A percentile compares a stretch with the other conserved stretches of the same genome.
phyloP scores from a whole-genome alignment of 345 rosid genomes.

The Populus ilicifolia region DNA sequence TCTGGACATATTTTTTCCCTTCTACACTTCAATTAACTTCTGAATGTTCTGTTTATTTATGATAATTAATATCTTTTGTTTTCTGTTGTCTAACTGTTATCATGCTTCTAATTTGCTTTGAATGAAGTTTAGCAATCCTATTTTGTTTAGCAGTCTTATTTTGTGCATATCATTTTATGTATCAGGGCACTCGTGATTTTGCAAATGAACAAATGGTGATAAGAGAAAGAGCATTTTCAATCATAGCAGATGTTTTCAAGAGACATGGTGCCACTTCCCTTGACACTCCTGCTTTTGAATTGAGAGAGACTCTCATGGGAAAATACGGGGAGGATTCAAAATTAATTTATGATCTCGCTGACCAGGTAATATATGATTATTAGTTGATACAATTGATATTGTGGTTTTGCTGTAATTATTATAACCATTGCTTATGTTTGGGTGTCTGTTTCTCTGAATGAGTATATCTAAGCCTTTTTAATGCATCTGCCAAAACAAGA shows the following conservation, averaged over 20 bases:
- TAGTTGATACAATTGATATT: background rate
- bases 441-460: background rate
- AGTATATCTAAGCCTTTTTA: background rate
- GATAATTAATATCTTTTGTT: background rate
- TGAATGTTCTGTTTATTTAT: background rate
- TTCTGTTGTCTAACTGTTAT: background rate
- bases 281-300: slow-evolving; percentile 93
- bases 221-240: slow-evolving; percentile 75
- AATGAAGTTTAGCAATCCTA: background rate
- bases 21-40: background rate
- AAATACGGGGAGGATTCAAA: slow-evolving; percentile 96
- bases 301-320: slow-evolving; percentile 91
- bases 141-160: background rate
- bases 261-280: slow-evolving; percentile 88
- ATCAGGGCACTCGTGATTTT: slow-evolving; percentile 88
- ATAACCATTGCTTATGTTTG: background rate
- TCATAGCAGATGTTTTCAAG: slow-evolving; percentile 70
- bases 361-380: slow-evolving; percentile 57
- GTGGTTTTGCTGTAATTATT: background rate
- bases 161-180: slow-evolving; percentile 11
- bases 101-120: slow-evolving; percentile 5
- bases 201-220: slow-evolving; percentile 81
- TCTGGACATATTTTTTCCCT: background rate
- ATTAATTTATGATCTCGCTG: slow-evolving; percentile 89
- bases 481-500: background rate